Base-by-base conservation (phyloP, 1,284 basidiomycete species). In the Sphaerobolus stellatus region DNA sequence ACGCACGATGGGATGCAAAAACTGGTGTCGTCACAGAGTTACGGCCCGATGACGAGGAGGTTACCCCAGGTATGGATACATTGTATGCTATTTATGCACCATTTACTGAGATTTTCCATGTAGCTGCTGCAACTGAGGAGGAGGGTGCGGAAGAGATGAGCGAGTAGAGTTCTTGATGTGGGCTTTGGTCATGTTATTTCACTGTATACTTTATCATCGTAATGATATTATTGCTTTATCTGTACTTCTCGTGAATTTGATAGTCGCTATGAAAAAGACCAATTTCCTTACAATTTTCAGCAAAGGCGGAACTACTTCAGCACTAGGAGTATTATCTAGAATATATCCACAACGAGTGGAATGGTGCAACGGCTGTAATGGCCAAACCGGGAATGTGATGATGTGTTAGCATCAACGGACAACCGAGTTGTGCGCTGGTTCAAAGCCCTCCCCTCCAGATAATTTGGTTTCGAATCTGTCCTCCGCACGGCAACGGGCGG, bases 371-470 rank as follows among this genome's bases (percentile, higher is more conserved):
- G 86, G 88, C 79, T 90, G 86, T 90, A 81, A 70, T 64, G 87
- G 87, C 86, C 84, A 80, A 72, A 77, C 73, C 75, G 82, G 87
- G 88, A 85, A 89, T 90, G 86, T 75, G 82, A 81, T 80, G 71
- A 72, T 80, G 84, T 82, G 77, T 65, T 62, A 56, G 59, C 71
- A 60, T 72, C 84, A 88, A 80, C 82, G 86, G 79, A 44, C 60
- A 59, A 67, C 70, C 70, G 71, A 77, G 74, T 74, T 78, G 87
- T 82, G 88, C 88, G 87, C 88, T 87, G 83, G 84, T 88, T 89
- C 88, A 85, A 90, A 84, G 79, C 84, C 78, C 82, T 82, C 84
- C 86, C 87, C 88, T 90, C 86, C 85, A 82, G 88, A 90, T 88
- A 90, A 90, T 84, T 90, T 89, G 86, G 88, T 86, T 78, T 80